These are phyloP conservation scores for Talaromyces sp. DNA, from an alignment of 2,329 filamentous ascomycete genomes.

Conservation along the genomic window DNA sequence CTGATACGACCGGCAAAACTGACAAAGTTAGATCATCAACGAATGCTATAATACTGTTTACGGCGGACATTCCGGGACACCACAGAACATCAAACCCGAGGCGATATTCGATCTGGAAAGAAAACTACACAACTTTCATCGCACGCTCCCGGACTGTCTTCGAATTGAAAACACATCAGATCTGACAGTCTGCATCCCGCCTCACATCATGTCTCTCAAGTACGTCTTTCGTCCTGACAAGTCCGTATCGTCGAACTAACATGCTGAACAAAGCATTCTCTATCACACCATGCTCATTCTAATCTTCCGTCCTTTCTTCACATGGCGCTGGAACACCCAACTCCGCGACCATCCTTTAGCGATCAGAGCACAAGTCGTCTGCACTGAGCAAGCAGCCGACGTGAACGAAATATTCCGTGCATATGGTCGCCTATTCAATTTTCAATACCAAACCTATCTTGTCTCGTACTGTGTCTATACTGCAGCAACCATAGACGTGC, in stretches of 20 bases:
- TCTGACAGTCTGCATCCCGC: constrained; percentile 18
- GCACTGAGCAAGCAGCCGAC: constrained; percentile 17
- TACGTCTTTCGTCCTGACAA: constrained; percentile 6
- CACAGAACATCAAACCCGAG: constrained; percentile 16
- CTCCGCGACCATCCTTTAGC: constrained; percentile 18
- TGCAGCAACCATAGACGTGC: constrained; percentile 23
- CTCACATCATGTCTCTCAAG: constrained; percentile 24
- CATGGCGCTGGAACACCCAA: constrained; percentile 16
- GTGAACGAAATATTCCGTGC: constrained; percentile 21
- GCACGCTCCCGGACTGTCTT: constrained; percentile 15
- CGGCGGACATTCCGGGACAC: constrained; percentile 4
- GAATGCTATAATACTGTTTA: constrained; percentile 20
- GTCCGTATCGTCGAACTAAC: neutral
- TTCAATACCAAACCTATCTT: constrained; percentile 22
- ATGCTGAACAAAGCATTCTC: constrained; percentile 14
- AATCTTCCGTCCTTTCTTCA: constrained; percentile 23
- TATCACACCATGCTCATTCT: constrained; percentile 22
- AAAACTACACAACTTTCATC: constrained; percentile 16
- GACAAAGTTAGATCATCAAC: constrained; percentile 16
- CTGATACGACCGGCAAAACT: too few species aligned
- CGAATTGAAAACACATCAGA: constrained; percentile 5
- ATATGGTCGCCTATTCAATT: constrained; percentile 21
- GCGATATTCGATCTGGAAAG: constrained; percentile 18
- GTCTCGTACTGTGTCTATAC: constrained; percentile 24
- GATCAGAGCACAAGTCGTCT: constrained; percentile 18